phyloP scores from a whole-genome alignment of 2,329 filamentous ascomycete species.

The Allantophomopsis lycopodina region DNA sequence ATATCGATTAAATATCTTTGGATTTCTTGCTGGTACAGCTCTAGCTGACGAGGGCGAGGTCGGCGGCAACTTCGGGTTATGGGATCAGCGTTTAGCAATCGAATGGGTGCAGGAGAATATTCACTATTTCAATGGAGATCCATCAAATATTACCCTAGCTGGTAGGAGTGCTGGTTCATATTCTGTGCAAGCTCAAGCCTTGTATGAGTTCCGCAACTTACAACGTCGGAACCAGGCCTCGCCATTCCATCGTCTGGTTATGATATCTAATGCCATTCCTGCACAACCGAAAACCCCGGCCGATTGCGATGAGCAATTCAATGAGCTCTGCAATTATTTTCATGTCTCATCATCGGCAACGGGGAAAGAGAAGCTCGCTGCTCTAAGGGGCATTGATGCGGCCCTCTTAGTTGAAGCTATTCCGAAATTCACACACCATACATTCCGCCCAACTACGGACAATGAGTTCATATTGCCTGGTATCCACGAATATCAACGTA shows the following conservation, averaged over 20 bases:
- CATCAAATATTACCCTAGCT: conserved; percentile 27
- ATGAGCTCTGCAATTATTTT: conserved; percentile 25
- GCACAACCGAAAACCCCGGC: conserved; percentile 25
- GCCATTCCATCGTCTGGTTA: conserved; percentile 23
- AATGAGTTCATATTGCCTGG: no score
- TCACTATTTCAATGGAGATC: conserved; percentile 40
- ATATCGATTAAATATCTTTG: conserved; percentile 24
- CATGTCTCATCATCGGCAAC: conserved; percentile 8
- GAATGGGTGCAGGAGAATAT: conserved; percentile 46
- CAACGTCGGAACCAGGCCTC: conserved; percentile 1
- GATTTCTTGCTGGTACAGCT: conserved; percentile 9
- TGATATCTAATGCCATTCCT: conserved; percentile 30
- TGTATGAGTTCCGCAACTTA: conserved; percentile 19
- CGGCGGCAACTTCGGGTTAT: conserved; percentile 28
- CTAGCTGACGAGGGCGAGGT: conserved; percentile 28
- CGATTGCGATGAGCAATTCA: conserved; percentile 25
- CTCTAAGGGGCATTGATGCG: no score
- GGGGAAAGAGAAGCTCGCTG: no score
- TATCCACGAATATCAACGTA: no score
- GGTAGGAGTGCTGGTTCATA: conserved; percentile 30
- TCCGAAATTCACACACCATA: no score
- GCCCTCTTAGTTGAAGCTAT: no score
- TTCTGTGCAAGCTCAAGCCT: conserved; percentile 25
- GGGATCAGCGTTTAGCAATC: conserved; percentile 43
- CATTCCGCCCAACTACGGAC: no score